A percentile compares a stretch with the other conserved stretches of the same genome.
These are phyloP conservation scores for Globisporangium orthogonon DNA, from an alignment of 352 stramenopile species.

Conservation along the genomic window DNA sequence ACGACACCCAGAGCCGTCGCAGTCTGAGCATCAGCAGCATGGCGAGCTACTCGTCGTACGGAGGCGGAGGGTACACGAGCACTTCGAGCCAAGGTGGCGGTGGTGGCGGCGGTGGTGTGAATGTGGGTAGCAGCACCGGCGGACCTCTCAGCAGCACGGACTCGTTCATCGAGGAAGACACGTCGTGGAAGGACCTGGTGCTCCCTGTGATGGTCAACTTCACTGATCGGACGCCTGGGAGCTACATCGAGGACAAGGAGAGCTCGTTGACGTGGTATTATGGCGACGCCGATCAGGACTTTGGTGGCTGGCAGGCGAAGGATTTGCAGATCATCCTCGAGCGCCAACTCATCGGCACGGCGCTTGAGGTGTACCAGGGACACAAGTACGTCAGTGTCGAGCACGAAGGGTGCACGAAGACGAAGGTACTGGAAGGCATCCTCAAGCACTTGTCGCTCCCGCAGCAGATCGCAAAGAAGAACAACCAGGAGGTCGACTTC, in stretches of 20 bases:
- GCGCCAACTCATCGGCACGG: conserved; percentile 75
- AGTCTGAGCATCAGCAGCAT: conserved; percentile 44
- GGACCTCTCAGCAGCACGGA: conserved; percentile 27
- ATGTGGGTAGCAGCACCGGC: conserved; percentile 11
- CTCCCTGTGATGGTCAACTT: conserved; percentile 73
- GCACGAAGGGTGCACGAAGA: conserved; percentile 76
- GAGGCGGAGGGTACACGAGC: conserved; percentile 19
- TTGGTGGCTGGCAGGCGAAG: conserved; percentile 85
- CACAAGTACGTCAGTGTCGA: conserved; percentile 79
- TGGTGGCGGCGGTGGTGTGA: not conserved
- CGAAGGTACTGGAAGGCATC: conserved; percentile 65
- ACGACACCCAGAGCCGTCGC: conserved; percentile 18
- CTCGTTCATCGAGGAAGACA: conserved; percentile 50
- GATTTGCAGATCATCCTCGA: conserved; percentile 89
- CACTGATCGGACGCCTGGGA: conserved; percentile 67
- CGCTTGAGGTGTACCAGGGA: conserved; percentile 83
- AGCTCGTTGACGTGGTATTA: conserved; percentile 88
- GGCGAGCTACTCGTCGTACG: conserved; percentile 30
- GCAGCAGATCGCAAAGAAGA: conserved; percentile 58
- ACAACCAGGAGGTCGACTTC: conserved; percentile 80
- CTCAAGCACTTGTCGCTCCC: conserved; percentile 66
- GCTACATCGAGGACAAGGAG: conserved; percentile 83
- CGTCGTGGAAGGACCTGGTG: conserved; percentile 78
- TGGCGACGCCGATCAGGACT: conserved; percentile 76
- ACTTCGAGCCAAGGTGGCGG: conserved; percentile 1